Conservation (phyloP, 1,284 basidiomycete species). For the Omphalotus olearius region DNA sequence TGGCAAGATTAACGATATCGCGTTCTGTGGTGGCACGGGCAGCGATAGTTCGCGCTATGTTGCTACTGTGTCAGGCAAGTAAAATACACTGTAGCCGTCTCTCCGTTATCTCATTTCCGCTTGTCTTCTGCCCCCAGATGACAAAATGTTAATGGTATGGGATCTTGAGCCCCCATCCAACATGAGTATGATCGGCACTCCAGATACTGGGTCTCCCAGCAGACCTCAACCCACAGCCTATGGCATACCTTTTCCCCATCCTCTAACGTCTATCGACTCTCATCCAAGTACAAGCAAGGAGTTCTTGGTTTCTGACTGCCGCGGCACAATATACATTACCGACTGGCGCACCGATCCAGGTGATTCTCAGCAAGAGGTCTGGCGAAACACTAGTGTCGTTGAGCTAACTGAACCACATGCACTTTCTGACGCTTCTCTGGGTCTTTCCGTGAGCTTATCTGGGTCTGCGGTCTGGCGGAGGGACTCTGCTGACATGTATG, state of each 20-base stretch:
- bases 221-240: slow-evolving; percentile 70
- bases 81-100: background rate
- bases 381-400: slow-evolving; percentile 58
- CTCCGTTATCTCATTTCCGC: background rate
- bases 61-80: slow-evolving; percentile 71
- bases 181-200: slow-evolving; percentile 23
- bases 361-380: slow-evolving; percentile 44
- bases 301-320: slow-evolving; percentile 68
- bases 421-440: slow-evolving; percentile 47
- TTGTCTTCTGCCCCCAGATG: slow-evolving; percentile 42
- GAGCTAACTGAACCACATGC: slow-evolving; percentile 70
- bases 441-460: slow-evolving; percentile 41
- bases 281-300: slow-evolving; percentile 72
- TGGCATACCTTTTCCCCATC: slow-evolving; percentile 65
- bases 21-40: slow-evolving; percentile 67
- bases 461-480: slow-evolving; percentile 66
- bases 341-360: slow-evolving; percentile 75
- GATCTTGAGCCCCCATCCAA: slow-evolving; percentile 59
- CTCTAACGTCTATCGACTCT: slow-evolving; percentile 62
- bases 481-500: slow-evolving; percentile 64
- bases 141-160: slow-evolving; percentile 82
- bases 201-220: slow-evolving; percentile 21
- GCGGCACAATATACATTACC: slow-evolving; percentile 66
- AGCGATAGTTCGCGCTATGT: slow-evolving; percentile 66
- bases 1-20: slow-evolving; percentile 68